These are phyloP conservation scores for Pisolithus orientalis DNA, from an alignment of 768 basidiomycete species.

Conservation along the genomic window DNA sequence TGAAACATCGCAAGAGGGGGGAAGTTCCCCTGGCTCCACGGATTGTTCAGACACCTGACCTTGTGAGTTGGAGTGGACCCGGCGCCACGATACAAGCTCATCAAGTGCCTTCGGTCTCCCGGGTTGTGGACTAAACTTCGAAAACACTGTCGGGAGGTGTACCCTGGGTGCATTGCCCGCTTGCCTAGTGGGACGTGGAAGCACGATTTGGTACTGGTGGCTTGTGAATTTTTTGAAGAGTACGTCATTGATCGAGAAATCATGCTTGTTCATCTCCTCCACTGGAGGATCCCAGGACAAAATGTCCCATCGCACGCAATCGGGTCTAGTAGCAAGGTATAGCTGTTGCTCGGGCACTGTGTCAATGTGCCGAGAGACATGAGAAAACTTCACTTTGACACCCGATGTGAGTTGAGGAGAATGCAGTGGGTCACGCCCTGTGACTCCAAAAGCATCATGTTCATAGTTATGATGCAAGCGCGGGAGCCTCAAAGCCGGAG, in stretches of 20 bases:
- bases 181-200: conserved; percentile 24
- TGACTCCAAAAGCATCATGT: conserved; percentile 40
- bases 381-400: conserved; percentile 44
- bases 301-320: conserved; percentile 51
- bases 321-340: conserved; percentile 33
- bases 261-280: conserved; percentile 53
- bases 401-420: conserved; percentile 39
- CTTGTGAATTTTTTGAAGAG: conserved; percentile 47
- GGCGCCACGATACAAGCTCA: conserved; percentile 36
- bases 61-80: conserved; percentile 15
- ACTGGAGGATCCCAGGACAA: conserved; percentile 69
- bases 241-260: conserved; percentile 58
- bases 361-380: conserved; percentile 34
- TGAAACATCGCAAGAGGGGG: conserved; percentile 40
- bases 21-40: conserved; percentile 5
- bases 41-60: conserved; percentile 3
- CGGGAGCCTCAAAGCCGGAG: conserved; percentile 44
- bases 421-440: conserved; percentile 41
- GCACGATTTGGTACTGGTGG: conserved; percentile 27
- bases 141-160: conserved; percentile 30
- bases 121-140: conserved; percentile 9
- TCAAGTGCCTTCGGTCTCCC: conserved; percentile 30
- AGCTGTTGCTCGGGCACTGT: conserved; percentile 45
- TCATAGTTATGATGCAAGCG: conserved; percentile 30
- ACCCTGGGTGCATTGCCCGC: conserved; percentile 27